A percentile compares a stretch with the other conserved stretches of the same genome.
Conservation (phyloP, 148 eudicot species). For the Camellia japonica region DNA sequence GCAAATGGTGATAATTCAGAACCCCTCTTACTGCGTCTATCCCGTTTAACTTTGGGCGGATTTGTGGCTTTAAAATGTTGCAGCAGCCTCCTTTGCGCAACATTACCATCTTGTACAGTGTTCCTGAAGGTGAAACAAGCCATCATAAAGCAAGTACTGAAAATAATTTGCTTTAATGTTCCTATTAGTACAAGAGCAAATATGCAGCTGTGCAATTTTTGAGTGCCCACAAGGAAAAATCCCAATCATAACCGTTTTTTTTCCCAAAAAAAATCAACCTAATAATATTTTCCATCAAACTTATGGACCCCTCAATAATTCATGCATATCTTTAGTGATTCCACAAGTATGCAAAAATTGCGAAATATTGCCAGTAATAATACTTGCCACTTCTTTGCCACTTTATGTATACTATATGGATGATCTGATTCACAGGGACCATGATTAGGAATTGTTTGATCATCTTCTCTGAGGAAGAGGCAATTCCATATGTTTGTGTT, state of each 20-base stretch:
- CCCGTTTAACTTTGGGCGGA: neutral
- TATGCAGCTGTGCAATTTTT: neutral
- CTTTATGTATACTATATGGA: no score
- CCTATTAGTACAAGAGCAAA: neutral
- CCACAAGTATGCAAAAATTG: no score
- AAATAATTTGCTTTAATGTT: neutral
- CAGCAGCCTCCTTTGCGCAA: conserved; percentile 32
- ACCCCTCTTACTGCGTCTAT: conserved; percentile 13
- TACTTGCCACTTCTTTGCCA: no score
- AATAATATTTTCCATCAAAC: neutral
- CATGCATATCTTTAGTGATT: neutral
- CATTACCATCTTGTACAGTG: conserved; percentile 11
- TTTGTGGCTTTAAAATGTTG: conserved; percentile 11
- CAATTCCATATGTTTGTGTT: no score
- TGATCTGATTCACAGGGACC: no score
- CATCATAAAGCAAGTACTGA: neutral
- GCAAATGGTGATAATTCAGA: conserved; percentile 23
- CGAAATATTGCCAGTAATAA: no score
- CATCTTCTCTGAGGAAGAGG: no score
- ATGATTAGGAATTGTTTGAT: no score
- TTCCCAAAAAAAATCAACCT: neutral
- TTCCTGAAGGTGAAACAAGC: conserved; percentile 24
- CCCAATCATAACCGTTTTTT: neutral
- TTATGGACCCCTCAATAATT: neutral
- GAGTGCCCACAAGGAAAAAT: neutral